These are phyloP conservation scores for Galeopsis tetrahit DNA, from an alignment of 257 asterid species.

Conservation along the genomic window DNA sequence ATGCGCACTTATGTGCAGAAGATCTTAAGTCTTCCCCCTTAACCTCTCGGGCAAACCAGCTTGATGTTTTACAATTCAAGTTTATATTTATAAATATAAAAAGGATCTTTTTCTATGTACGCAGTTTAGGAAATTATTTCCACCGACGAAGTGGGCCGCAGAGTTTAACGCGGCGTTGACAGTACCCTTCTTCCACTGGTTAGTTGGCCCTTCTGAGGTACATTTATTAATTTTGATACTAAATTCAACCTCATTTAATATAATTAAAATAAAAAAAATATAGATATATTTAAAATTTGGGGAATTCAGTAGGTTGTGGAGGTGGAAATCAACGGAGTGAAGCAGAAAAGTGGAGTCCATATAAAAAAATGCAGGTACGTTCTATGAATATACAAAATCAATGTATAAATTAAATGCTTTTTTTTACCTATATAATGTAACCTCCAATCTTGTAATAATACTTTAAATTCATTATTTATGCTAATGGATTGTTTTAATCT, in stretches of 20 bases:
- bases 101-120: background rate
- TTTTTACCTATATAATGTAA: no score
- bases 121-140: slow-evolving; percentile 89
- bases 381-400: no score
- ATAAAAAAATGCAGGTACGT: slow-evolving; percentile 92
- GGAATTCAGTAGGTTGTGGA: slow-evolving; percentile 68
- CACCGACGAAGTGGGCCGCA: slow-evolving; percentile 92
- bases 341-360: slow-evolving; percentile 93
- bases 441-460: no score
- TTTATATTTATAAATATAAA: no score
- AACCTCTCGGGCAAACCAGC: slow-evolving; percentile 99
- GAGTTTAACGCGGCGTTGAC: slow-evolving; percentile 91
- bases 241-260: background rate
- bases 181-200: slow-evolving; percentile 93
- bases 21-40: slow-evolving; percentile 96
- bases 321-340: slow-evolving; percentile 82
- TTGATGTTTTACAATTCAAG: background rate
- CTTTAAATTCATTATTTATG: no score
- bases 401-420: background rate
- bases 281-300: slow-evolving; percentile 23
- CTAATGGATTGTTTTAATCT: background rate
- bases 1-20: slow-evolving; percentile 85
- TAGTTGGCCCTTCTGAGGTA: slow-evolving; percentile 98
- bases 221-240: background rate
- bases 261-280: background rate